Evolutionary conservation across 2,329 filamentous ascomycete genomes (phyloP).

Genomic region (Stachybotrys chlorohalonatus): DNA sequence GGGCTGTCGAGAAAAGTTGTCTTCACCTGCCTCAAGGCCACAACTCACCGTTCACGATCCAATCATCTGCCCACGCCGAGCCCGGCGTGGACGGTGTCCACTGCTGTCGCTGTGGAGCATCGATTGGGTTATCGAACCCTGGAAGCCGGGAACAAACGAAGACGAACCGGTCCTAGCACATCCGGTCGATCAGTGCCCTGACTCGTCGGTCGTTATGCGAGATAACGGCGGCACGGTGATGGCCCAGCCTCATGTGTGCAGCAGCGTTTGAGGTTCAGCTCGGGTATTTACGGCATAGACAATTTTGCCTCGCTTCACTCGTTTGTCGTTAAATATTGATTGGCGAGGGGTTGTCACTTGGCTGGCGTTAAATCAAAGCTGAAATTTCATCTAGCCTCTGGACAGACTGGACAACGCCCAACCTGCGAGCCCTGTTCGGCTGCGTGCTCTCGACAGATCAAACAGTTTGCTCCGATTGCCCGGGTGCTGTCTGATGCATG

Average conservation of each 20-base stretch:
- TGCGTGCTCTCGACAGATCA: too few species aligned
- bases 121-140: neutral
- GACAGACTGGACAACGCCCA: too few species aligned
- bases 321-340: neutral
- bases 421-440: too few species aligned
- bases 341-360: too few species aligned
- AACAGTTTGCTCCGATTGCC: too few species aligned
- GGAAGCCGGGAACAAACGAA: neutral
- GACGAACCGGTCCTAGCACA: neutral
- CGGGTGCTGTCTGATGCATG: too few species aligned
- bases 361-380: too few species aligned
- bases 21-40: neutral
- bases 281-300: neutral
- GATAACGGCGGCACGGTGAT: neutral
- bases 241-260: too few species aligned
- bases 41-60: neutral
- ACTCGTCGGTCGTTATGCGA: neutral
- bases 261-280: neutral
- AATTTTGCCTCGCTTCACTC: neutral
- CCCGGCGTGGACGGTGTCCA: neutral
- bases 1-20: neutral
- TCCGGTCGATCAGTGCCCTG: neutral
- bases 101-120: neutral
- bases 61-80: neutral
- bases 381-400: too few species aligned